Evolutionary conservation across 2,329 filamentous ascomycete species (phyloP).

Genomic region (Trichoderma sp.): DNA sequence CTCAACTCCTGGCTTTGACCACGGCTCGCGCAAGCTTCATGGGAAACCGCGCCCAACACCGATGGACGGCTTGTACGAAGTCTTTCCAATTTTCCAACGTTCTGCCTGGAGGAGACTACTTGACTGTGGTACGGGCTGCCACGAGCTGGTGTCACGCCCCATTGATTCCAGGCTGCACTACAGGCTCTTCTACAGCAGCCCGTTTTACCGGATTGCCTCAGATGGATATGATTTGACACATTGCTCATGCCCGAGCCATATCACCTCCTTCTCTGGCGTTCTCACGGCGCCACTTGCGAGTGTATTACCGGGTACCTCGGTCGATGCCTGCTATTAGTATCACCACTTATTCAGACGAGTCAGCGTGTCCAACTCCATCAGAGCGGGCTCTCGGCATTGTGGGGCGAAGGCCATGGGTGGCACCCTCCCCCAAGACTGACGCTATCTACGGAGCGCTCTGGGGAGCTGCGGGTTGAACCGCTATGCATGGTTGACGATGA

Average conservation of each 20-base stretch:
- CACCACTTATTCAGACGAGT: not conserved
- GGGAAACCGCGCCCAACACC: not conserved
- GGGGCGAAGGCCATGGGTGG: constrained; percentile 21
- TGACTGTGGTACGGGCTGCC: not conserved
- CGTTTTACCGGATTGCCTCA: no score
- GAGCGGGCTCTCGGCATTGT: constrained; percentile 3
- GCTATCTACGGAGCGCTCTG: constrained; percentile 30
- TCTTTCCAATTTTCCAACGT: not conserved
- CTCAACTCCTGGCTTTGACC: not conserved
- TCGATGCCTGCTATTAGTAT: not conserved
- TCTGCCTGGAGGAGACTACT: not conserved
- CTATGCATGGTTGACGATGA: constrained; percentile 39
- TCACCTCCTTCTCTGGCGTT: not conserved
- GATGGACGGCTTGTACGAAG: not conserved
- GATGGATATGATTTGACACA: not conserved
- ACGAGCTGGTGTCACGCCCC: not conserved
- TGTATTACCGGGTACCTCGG: not conserved
- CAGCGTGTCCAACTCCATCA: not conserved
- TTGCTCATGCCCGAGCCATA: not conserved
- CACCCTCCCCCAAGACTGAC: constrained; percentile 14
- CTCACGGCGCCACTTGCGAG: no score
- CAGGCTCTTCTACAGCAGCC: not conserved
- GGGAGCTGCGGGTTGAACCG: constrained; percentile 43
- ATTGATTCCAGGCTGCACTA: not conserved
- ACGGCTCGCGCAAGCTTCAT: not conserved